Conservation (phyloP, 2,329 filamentous ascomycete genomes). For the Endoconidiophora laricicola region DNA sequence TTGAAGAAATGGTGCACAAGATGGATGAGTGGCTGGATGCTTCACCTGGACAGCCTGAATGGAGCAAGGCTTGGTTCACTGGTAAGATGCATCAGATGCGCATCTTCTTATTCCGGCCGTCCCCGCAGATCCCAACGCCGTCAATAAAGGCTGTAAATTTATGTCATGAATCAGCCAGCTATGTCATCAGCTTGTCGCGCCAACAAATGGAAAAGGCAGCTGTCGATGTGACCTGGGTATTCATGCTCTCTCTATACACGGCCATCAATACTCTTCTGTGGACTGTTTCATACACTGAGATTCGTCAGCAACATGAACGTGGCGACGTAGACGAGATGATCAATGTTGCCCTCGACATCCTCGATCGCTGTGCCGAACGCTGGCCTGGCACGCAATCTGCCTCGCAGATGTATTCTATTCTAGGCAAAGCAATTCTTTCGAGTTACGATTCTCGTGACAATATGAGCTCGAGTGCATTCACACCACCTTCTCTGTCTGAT, state of each 20-base stretch:
- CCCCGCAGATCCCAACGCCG: slow-evolving; percentile 78
- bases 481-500: slow-evolving; percentile 33
- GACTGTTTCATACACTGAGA: slow-evolving; percentile 73
- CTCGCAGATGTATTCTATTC: slow-evolving; percentile 68
- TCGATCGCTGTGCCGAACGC: slow-evolving; percentile 63
- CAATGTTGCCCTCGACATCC: slow-evolving; percentile 57
- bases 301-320: slow-evolving; percentile 54
- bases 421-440: slow-evolving; percentile 72
- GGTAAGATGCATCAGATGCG: slow-evolving; percentile 54
- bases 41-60: slow-evolving; percentile 50
- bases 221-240: slow-evolving; percentile 86
- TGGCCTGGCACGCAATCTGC: slow-evolving; percentile 86
- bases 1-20: slow-evolving; percentile 59
- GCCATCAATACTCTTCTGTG: slow-evolving; percentile 82
- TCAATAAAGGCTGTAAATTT: slow-evolving; percentile 60
- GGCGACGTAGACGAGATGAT: slow-evolving; percentile 65
- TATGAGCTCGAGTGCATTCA: slow-evolving; percentile 21
- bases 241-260: slow-evolving; percentile 79
- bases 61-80: slow-evolving; percentile 57
- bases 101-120: slow-evolving; percentile 75
- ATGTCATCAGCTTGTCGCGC: slow-evolving; percentile 65
- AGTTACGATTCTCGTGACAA: slow-evolving; percentile 53
- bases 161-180: slow-evolving; percentile 69
- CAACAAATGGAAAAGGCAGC: slow-evolving; percentile 61
- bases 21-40: slow-evolving; percentile 64